phyloP scores from a whole-genome alignment of 495 filamentous ascomycete genomes.

The Neurospora sp. region DNA sequence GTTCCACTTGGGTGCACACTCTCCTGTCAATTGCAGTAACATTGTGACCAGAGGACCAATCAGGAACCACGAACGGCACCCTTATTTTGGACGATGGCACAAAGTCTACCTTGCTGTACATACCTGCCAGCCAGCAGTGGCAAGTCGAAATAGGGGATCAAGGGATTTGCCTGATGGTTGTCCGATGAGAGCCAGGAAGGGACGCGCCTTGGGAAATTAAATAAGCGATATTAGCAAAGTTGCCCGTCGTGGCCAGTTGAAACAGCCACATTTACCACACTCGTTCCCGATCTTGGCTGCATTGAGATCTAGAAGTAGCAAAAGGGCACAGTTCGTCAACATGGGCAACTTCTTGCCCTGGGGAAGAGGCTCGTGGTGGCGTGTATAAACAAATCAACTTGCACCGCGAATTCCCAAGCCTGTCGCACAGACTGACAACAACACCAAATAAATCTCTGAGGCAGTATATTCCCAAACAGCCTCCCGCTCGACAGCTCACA shows the following conservation, averaged over 20 bases:
- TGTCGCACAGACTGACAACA: neutral
- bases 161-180: neutral
- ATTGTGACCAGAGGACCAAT: neutral
- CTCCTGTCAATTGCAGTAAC: neutral
- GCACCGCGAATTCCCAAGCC: neutral
- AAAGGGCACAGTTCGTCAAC: neutral
- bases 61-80: constrained; percentile 10
- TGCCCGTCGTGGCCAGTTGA: constrained; percentile 2
- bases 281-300: constrained; percentile 1
- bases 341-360: neutral
- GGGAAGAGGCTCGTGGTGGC: neutral
- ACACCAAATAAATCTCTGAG: neutral
- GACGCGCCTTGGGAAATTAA: constrained; percentile 20
- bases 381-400: neutral
- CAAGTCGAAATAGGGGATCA: constrained; percentile 1
- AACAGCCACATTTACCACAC: constrained; percentile 2
- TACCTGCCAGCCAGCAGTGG: too few species aligned
- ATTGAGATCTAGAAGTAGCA: neutral
- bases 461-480: neutral
- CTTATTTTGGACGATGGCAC: neutral
- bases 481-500: neutral
- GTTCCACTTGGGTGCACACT: neutral
- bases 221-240: constrained; percentile 30
- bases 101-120: too few species aligned
- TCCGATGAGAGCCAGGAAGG: neutral